A percentile compares a stretch with the other conserved stretches of the same genome.
phyloP scores from a whole-genome alignment of 345 rosid species.

The Ailanthus altissimus region DNA sequence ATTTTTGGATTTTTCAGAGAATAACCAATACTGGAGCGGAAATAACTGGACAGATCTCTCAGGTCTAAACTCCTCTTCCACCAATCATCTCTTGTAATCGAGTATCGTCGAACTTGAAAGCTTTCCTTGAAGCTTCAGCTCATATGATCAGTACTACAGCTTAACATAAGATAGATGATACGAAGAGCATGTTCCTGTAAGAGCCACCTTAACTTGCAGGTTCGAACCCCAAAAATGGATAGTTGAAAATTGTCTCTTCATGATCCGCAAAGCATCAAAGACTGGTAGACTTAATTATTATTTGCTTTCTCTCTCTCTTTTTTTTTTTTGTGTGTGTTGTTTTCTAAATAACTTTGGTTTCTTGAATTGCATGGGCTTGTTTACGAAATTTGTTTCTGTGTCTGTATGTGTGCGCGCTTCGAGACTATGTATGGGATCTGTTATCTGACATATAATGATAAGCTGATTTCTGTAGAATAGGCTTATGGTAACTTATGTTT shows the following conservation, averaged over 20 bases:
- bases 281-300: conserved; percentile 17
- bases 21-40: conserved; percentile 50
- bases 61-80: conserved; percentile 48
- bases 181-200: conserved; percentile 6
- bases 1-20: conserved; percentile 35
- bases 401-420: conserved; percentile 19
- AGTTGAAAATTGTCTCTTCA: neutral
- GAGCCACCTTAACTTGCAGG: neutral
- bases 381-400: conserved; percentile 18
- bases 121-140: conserved; percentile 21
- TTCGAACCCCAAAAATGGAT: neutral
- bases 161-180: conserved; percentile 13
- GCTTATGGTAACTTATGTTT: conserved; percentile 12
- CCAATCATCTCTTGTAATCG: conserved; percentile 34
- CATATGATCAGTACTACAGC: conserved; percentile 1
- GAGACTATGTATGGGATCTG: conserved; percentile 19
- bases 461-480: conserved; percentile 11
- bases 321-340: neutral
- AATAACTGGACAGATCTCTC: conserved; percentile 48
- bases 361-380: conserved; percentile 36
- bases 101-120: neutral
- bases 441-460: conserved; percentile 20
- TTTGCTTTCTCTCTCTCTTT: neutral
- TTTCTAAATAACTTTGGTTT: conserved; percentile 2
- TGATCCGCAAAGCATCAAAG: conserved; percentile 18